These are phyloP conservation scores for Tolypocladium paradoxum DNA, from an alignment of 2,329 filamentous ascomycete species.

Conservation along the genomic window DNA sequence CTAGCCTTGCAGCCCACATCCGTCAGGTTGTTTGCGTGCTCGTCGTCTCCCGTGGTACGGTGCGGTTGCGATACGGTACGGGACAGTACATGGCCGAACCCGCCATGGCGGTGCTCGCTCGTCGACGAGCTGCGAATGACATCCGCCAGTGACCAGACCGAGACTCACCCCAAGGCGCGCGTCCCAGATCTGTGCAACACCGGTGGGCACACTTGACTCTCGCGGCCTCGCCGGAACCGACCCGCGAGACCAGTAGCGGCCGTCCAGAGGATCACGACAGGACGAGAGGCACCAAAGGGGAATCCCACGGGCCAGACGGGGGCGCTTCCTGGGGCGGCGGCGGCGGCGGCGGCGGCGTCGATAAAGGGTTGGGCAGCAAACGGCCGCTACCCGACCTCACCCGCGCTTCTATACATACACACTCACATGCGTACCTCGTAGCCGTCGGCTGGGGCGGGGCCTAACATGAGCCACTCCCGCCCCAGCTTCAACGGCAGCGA, in stretches of 20 bases:
- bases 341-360: neutral
- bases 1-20: neutral
- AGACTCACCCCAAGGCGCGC: neutral
- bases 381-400: constrained; percentile 5
- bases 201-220: neutral
- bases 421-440: neutral
- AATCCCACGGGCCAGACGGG: neutral
- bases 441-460: neutral
- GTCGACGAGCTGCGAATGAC: neutral
- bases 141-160: neutral
- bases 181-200: constrained; percentile 1
- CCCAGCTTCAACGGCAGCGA: neutral
- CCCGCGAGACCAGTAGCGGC: constrained; percentile 2
- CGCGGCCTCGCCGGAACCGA: constrained; percentile 3
- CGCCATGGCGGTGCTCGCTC: neutral
- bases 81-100: neutral
- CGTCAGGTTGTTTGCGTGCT: neutral
- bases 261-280: neutral
- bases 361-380: constrained; percentile 9
- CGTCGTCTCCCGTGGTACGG: neutral
- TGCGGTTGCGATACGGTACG: neutral
- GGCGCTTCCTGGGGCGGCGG: neutral
- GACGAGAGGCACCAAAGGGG: neutral
- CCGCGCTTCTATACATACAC: neutral
- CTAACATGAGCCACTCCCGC: neutral